These are phyloP conservation scores for Metarhizium album DNA, from an alignment of 2,329 filamentous ascomycete genomes.

Conservation along the genomic window DNA sequence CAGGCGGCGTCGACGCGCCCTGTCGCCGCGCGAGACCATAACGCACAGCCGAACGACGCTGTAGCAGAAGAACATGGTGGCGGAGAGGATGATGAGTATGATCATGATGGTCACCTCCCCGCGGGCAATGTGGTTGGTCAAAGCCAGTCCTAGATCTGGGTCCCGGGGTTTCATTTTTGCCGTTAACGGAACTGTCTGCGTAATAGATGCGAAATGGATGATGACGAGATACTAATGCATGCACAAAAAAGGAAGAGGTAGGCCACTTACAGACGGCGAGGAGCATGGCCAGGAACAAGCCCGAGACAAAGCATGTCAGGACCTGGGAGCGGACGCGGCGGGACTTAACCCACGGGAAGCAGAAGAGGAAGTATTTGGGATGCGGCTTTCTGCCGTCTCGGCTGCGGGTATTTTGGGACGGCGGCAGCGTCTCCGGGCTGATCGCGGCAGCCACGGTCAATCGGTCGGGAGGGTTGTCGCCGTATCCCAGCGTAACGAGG, in stretches of 20 bases:
- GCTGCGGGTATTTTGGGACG: not conserved
- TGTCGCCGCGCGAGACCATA: constrained; percentile 42
- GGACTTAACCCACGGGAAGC: constrained; percentile 46
- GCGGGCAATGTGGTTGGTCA: constrained; percentile 51
- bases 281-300: constrained; percentile 46
- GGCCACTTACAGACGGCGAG: constrained; percentile 52
- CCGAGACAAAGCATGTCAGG: constrained; percentile 53
- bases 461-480: not conserved
- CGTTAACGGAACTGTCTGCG: not conserved
- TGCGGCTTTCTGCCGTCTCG: not conserved
- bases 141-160: constrained; percentile 60
- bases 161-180: not conserved
- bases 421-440: not conserved
- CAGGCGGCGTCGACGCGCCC: constrained; percentile 12
- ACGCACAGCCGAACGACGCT: constrained; percentile 64
- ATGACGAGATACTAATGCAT: constrained; percentile 9
- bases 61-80: constrained; percentile 73
- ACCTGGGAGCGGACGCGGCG: constrained; percentile 43
- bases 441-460: not conserved
- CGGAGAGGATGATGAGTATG: constrained; percentile 63
- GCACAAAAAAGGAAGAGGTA: not conserved
- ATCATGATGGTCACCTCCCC: constrained; percentile 71
- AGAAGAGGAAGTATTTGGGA: constrained; percentile 36
- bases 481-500: not conserved
- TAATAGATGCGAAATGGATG: not conserved